Evolutionary conservation across 352 stramenopile species (phyloP), one percentile per base, ranked within the genome.

Genomic region (Pythium sukuiense): DNA sequence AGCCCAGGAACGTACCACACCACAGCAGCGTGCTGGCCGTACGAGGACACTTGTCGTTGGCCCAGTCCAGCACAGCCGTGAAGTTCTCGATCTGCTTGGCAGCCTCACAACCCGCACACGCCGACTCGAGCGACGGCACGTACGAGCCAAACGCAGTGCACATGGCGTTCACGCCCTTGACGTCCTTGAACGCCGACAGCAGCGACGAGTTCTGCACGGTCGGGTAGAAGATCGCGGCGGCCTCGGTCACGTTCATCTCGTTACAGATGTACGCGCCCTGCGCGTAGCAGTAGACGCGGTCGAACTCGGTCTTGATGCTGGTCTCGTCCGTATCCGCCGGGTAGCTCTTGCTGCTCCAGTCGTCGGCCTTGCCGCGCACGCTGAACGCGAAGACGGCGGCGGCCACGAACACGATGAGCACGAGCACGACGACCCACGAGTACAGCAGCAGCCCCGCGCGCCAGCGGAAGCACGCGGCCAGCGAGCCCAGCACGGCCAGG

Each of bases 221-320:
- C 63, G 35, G 83, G 76, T 7, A 81, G 29, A 56, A 92, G 62
- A 87, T 80, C 20, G 61, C 52, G 16, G 88, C 65, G 6, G 80
- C 80, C 29, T 89, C 80, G n/a, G 49, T 69, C 26, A 87, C 69
- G 9, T 71, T 79, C 48, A 79, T 79, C 35, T 80, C 60, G 56
- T 88, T 90, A 67, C 84, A 92, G 27, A 92, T 76, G 54, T 85
- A 88, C 18, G 75, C 84, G 59, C 79, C 84, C 74, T 92, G 81
- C 20, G 81, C 76, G 54, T 90, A 90, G 72, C 84, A 93, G 56
- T 91, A 91, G 29, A 67, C 74, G 66, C 82, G 65, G 63, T 93
- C 81, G 33, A 93, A 90, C 33, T 84, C 63, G 33, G 71, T 63
- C 72, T 87, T 88, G 63, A 91, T 67, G 7, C 60, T 67, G 43